Evolutionary conservation across 164 flowering plant genomes (phyloP).

Genomic region (Chimonanthus praecox): DNA sequence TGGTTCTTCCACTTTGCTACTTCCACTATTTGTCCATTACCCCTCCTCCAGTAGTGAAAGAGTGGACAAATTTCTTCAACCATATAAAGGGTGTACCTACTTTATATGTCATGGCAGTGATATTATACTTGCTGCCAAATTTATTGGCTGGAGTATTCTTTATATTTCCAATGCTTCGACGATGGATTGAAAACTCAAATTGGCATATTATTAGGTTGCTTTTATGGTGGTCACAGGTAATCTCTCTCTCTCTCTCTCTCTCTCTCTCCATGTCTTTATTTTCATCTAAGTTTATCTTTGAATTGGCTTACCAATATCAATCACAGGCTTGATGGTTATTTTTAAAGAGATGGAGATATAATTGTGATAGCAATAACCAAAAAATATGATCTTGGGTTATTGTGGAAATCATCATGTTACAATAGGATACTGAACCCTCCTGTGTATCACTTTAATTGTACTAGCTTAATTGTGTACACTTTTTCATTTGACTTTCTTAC

Average conservation of each 20-base stretch:
- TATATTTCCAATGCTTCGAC: slow-evolving; percentile 89
- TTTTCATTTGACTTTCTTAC: too few relatives aligned
- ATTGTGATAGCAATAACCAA: too few relatives aligned
- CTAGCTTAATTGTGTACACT: too few relatives aligned
- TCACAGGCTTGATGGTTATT: not conserved
- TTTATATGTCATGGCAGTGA: slow-evolving; percentile 72
- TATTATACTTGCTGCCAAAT: slow-evolving; percentile 73
- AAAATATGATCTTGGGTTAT: too few relatives aligned
- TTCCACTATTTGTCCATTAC: slow-evolving; percentile 32
- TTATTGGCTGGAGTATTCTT: slow-evolving; percentile 65
- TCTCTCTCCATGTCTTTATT: not conserved
- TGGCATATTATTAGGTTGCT: slow-evolving; percentile 83
- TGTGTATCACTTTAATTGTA: too few relatives aligned
- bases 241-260: not conserved
- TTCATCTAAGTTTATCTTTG: not conserved
- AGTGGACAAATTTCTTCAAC: slow-evolving; percentile 36
- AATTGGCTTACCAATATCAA: too few relatives aligned
- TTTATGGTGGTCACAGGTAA: slow-evolving; percentile 99
- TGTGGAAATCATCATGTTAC: too few relatives aligned
- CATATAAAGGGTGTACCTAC: slow-evolving; percentile 68
- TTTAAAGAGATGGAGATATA: too few relatives aligned
- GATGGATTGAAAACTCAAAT: slow-evolving; percentile 96
- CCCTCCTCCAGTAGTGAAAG: slow-evolving; percentile 30
- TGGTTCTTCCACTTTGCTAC: slow-evolving; percentile 71
- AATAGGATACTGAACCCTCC: too few relatives aligned